Evolutionary conservation across 331 rosid genomes (phyloP).

Genomic region (Phaseolus coccineus): DNA sequence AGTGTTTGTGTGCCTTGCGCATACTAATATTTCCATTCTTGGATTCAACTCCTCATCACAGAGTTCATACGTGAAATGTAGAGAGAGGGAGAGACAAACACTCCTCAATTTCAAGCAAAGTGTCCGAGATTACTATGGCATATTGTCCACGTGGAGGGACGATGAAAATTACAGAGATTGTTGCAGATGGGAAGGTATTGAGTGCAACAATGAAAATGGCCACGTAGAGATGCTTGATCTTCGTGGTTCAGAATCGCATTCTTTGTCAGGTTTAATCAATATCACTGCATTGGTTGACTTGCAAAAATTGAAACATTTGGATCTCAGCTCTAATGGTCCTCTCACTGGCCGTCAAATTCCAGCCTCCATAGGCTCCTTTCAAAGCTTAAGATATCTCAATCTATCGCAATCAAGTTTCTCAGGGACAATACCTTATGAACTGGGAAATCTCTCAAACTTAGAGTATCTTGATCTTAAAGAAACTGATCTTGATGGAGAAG

Average conservation of each 20-base stretch:
- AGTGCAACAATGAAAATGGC: constrained; percentile 31
- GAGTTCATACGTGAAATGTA: not conserved
- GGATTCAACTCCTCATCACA: not conserved
- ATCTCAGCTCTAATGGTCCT: not conserved
- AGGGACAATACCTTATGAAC: no score
- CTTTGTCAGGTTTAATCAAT: not conserved
- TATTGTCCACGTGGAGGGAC: constrained; percentile 36
- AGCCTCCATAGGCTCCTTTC: not conserved
- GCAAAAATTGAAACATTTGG: constrained; percentile 13
- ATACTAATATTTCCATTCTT: not conserved
- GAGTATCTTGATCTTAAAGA: not conserved
- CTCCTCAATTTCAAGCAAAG: constrained; percentile 15
- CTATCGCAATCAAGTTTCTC: not conserved
- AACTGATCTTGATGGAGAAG: not conserved
- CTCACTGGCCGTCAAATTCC: rapidly evolving
- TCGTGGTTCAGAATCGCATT: not conserved
- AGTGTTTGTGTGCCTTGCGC: not conserved
- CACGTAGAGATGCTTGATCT: constrained; percentile 38
- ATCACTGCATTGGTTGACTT: constrained; percentile 21
- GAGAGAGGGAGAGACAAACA: not conserved
- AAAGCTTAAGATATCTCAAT: constrained; percentile 10
- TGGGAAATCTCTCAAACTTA: no score
- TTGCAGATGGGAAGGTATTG: constrained; percentile 38
- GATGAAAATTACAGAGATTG: not conserved
- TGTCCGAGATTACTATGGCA: not conserved